Evolutionary conservation across 345 rosid species (phyloP), one percentile per base, ranked within the genome.

Genomic region (Lepidium africanum): DNA sequence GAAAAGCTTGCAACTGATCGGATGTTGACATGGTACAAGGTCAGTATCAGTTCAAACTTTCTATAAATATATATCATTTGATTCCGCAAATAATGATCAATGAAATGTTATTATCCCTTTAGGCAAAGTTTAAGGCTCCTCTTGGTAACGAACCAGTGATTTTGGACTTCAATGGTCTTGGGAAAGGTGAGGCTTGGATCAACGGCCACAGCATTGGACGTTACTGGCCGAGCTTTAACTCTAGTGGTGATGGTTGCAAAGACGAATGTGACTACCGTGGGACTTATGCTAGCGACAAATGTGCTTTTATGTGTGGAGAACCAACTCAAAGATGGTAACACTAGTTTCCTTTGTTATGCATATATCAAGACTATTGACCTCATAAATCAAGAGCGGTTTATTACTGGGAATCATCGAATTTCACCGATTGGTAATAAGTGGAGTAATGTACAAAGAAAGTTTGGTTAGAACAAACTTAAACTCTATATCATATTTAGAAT

Each of bases 131-230:
- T 76, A 58, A 76, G 59, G 54, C 89, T 21, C 90, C 89, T 5
- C 3, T 71, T 17, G 92, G 92, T 2, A 71, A 60, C 1, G 87
- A 88, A 19, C 92, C 91, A 0, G 90, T 88, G 21, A 86, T 86
- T 7, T 82, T 86, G 32, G 92, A 90, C 81, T 71, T 88, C 14
- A 59, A 47, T 48, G 92, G 96, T 11, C 54, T 88, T 38, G 89
- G 96, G 19, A 91, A 88, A 64, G 97, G 97, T 3, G 59, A 49
- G 10, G 91, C 89, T 32, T 88, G 96, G 96, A 79, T 88, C 16
- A 91, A 88, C 11, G 96, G 92, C 19, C 65, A 66, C 35, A 86
- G 78, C 81, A 78, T 86, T 6, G 97, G 91, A 5, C 77, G 96
- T 6, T 86, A 80, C 69, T 91, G 97, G 96, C 87, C 87, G 0